Percentiles rank a stretch among this genome's conserved stretches.
phyloP scores from a whole-genome alignment of 768 basidiomycete species.

The Trametes gibbosa region DNA sequence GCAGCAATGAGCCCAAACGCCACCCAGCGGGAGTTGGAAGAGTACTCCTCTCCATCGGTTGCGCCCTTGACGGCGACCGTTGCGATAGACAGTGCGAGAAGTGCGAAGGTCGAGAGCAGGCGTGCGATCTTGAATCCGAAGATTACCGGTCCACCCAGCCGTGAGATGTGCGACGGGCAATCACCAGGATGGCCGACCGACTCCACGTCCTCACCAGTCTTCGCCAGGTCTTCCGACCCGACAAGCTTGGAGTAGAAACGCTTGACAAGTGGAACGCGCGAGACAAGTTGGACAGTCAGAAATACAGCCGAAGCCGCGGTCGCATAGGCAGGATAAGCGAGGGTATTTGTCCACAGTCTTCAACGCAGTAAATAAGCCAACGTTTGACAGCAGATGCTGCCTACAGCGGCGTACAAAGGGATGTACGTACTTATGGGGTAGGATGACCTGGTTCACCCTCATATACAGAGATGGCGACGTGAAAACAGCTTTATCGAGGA shows the following conservation, averaged over 20 bases:
- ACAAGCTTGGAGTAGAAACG: constrained; percentile 4
- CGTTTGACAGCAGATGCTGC: not conserved
- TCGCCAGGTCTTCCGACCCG: not conserved
- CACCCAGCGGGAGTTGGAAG: constrained; percentile 4
- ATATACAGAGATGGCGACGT: not conserved
- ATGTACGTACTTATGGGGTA: constrained; percentile 6
- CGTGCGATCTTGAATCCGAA: constrained; percentile 48
- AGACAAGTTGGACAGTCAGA: constrained; percentile 17
- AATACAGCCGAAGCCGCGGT: constrained; percentile 8
- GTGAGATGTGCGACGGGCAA: constrained; percentile 4
- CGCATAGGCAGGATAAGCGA: constrained; percentile 11
- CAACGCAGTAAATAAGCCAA: not conserved
- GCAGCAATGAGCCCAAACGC: constrained; percentile 12
- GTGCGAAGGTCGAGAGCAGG: constrained; percentile 41
- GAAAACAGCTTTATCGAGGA: constrained; percentile 2
- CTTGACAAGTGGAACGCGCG: constrained; percentile 3
- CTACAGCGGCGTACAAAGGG: not conserved
- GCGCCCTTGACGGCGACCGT: constrained; percentile 33
- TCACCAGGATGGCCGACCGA: not conserved
- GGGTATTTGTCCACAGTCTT: constrained; percentile 15
- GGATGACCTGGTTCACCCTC: not conserved
- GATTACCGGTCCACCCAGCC: constrained; percentile 45
- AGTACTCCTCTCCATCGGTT: not conserved
- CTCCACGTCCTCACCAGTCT: constrained; percentile 1
- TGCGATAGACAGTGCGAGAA: constrained; percentile 51